A percentile compares a stretch with the other conserved stretches of the same genome.
Conservation (phyloP, 768 basidiomycete species). For the Boletus eberwhitei region DNA sequence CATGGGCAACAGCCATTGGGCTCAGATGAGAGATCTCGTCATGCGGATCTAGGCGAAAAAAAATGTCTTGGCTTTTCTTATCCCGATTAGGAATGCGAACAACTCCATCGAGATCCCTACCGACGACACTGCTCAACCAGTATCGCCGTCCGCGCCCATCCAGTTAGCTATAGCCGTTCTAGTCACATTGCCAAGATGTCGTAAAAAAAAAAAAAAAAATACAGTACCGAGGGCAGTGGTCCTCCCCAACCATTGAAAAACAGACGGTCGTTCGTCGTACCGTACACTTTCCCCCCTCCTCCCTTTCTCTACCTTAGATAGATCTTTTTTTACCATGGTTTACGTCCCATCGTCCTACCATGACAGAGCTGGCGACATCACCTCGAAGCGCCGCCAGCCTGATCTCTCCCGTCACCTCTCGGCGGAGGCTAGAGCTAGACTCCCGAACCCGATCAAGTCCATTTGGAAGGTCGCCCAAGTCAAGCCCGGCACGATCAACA, state of each 20-base stretch:
- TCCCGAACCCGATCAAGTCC: slow-evolving; percentile 36
- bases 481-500: slow-evolving; percentile 35
- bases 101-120: neutral
- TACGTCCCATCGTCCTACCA: slow-evolving; percentile 17
- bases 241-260: slow-evolving; percentile 15
- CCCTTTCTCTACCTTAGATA: neutral
- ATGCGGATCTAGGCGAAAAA: neutral
- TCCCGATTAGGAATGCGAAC: neutral
- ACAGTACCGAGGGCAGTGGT: slow-evolving; percentile 5
- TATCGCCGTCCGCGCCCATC: neutral
- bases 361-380: slow-evolving; percentile 8
- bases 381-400: slow-evolving; percentile 26
- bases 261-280: neutral
- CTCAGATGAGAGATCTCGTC: neutral
- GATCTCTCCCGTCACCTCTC: slow-evolving; percentile 35
- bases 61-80: neutral
- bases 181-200: neutral
- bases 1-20: neutral
- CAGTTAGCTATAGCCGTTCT: no score
- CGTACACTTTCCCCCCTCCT: no score
- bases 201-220: no score
- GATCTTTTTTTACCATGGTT: slow-evolving; percentile 19
- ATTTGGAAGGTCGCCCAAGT: slow-evolving; percentile 37
- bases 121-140: neutral
- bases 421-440: slow-evolving; percentile 31